Conservation (phyloP, 768 basidiomycete genomes). For the Dendrothele bispora region DNA sequence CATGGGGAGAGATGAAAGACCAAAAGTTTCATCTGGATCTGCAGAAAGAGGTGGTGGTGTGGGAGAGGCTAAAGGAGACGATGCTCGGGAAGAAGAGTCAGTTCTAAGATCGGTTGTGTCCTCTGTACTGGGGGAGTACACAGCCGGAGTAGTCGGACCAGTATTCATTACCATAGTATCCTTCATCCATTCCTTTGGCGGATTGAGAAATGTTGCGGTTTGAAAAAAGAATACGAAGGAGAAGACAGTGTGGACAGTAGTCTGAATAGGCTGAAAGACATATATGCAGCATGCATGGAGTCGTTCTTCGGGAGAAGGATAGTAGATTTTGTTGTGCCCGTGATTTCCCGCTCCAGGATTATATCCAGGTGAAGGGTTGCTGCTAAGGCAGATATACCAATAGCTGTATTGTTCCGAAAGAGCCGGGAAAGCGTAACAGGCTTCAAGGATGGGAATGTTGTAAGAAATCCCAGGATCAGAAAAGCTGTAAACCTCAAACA, state of each 20-base stretch:
- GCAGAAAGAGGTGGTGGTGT: no score
- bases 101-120: no score
- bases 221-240: conserved; percentile 53
- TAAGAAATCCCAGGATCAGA: conserved; percentile 29
- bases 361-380: conserved; percentile 47
- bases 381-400: conserved; percentile 56
- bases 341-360: conserved; percentile 25
- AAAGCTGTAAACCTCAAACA: conserved; percentile 52
- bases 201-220: conserved; percentile 37
- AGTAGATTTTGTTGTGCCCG: conserved; percentile 34
- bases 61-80: no score
- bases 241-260: conserved; percentile 39
- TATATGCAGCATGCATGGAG: conserved; percentile 51
- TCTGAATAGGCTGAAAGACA: conserved; percentile 40
- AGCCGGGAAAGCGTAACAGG: conserved; percentile 41
- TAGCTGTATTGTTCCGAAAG: conserved; percentile 46
- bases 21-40: no score
- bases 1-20: no score
- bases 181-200: conserved; percentile 16
- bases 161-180: background rate
- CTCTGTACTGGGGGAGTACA: no score
- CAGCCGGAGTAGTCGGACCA: no score
- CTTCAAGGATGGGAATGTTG: conserved; percentile 32
- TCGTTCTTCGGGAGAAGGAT: conserved; percentile 47
- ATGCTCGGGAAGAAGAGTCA: no score